Evolutionary conservation across 805 yeast genomes (phyloP).

Genomic region (Saturnispora dispora): DNA sequence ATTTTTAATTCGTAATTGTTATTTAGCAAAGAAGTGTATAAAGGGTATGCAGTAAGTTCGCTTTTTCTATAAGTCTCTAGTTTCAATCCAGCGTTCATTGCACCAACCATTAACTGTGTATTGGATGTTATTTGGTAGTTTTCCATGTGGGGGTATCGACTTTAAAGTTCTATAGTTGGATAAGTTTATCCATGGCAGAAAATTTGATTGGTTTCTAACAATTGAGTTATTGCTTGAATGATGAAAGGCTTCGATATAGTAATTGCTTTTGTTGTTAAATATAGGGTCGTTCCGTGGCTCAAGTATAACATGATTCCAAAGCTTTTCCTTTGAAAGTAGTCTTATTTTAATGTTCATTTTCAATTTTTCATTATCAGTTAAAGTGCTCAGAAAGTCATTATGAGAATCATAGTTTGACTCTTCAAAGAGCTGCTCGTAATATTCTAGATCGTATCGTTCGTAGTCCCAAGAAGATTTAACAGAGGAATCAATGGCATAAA

Average conservation of each 20-base stretch:
- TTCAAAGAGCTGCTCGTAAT: conserved; percentile 20
- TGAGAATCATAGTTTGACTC: conserved; percentile 17
- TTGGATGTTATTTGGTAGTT: conserved; percentile 25
- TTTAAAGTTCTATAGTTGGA: conserved; percentile 15
- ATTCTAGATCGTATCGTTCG: conserved; percentile 29
- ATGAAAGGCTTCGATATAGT: conserved; percentile 10
- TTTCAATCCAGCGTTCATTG: conserved; percentile 34
- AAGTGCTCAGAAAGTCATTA: conserved; percentile 21
- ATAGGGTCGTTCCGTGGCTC: conserved; percentile 39
- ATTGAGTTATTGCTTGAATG: conserved; percentile 1
- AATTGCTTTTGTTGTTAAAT: background rate
- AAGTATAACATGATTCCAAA: conserved; percentile 46
- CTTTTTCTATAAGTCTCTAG: background rate
- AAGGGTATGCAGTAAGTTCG: background rate
- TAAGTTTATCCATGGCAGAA: conserved; percentile 24
- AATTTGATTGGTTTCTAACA: conserved; percentile 21
- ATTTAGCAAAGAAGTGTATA: background rate
- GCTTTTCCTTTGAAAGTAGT: conserved; percentile 36
- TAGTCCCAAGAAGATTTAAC: conserved; percentile 26
- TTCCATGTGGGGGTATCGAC: conserved; percentile 24
- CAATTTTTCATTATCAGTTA: conserved; percentile 7
- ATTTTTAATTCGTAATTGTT: background rate
- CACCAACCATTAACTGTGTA: conserved; percentile 46
- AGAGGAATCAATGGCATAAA: conserved; percentile 42
- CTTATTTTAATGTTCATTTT: conserved; percentile 29